A percentile compares a stretch with the other conserved stretches of the same genome.
These are phyloP conservation scores for Lipomyces oligophaga DNA, from an alignment of 805 yeast genomes.

Conservation along the genomic window DNA sequence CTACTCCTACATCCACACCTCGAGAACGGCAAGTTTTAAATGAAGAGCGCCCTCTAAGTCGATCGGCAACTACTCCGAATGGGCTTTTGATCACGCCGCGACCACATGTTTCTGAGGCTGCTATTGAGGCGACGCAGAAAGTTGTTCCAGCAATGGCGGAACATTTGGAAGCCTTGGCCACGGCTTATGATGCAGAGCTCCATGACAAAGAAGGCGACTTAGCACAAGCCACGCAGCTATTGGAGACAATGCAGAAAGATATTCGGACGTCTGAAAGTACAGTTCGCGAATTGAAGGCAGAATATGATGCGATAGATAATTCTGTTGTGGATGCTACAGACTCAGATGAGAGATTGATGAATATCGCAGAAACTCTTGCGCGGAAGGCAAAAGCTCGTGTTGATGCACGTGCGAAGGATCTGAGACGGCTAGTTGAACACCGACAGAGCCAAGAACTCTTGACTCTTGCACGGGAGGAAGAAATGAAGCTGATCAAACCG, in stretches of 20 bases:
- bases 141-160: slow-evolving; percentile 41
- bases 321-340: slow-evolving; percentile 1
- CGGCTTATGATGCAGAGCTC: slow-evolving; percentile 54
- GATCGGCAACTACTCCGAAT: not conserved
- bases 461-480: slow-evolving; percentile 55
- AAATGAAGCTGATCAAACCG: slow-evolving; percentile 32
- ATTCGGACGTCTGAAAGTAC: slow-evolving; percentile 38
- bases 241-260: slow-evolving; percentile 43
- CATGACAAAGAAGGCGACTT: slow-evolving; percentile 52
- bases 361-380: slow-evolving; percentile 3
- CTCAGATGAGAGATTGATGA: not conserved
- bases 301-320: slow-evolving; percentile 12
- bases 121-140: slow-evolving; percentile 50
- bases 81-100: slow-evolving; percentile 5
- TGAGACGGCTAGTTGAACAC: slow-evolving; percentile 52
- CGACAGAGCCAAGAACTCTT: slow-evolving; percentile 62
- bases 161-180: slow-evolving; percentile 39
- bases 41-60: not conserved
- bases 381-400: slow-evolving; percentile 33
- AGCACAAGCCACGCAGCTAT: slow-evolving; percentile 46
- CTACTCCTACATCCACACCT: not conserved
- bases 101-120: slow-evolving; percentile 51
- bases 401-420: slow-evolving; percentile 34
- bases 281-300: slow-evolving; percentile 33
- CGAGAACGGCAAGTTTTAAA: not conserved